Evolutionary conservation across 768 basidiomycete genomes (phyloP).

Genomic region (Lactarius sp.): DNA sequence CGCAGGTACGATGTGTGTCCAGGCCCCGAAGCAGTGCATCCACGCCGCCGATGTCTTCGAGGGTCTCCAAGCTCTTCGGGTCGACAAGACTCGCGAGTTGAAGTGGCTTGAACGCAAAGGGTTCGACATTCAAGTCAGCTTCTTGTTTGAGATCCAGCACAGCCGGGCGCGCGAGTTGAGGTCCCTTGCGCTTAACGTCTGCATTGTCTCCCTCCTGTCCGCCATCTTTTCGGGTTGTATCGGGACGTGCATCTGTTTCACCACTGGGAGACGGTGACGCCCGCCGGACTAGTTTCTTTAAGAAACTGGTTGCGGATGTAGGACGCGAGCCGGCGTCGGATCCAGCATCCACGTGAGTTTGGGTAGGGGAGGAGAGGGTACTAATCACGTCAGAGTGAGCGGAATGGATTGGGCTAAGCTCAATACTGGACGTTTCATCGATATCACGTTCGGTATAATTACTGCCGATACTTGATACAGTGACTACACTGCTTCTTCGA

Average conservation of each 20-base stretch:
- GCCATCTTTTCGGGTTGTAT: conserved; percentile 20
- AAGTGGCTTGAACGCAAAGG: conserved; percentile 75
- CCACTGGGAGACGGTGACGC: conserved; percentile 25
- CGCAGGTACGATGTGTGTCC: conserved; percentile 55
- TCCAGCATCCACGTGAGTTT: conserved; percentile 38
- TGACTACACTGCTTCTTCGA: conserved; percentile 56
- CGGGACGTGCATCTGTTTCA: background rate
- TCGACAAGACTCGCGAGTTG: conserved; percentile 83
- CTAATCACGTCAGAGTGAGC: conserved; percentile 35
- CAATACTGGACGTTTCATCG: conserved; percentile 19
- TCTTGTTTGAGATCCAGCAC: conserved; percentile 36
- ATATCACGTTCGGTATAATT: conserved; percentile 40
- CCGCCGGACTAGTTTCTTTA: background rate
- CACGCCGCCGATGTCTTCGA: conserved; percentile 71
- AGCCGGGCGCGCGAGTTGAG: conserved; percentile 27
- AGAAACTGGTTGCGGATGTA: conserved; percentile 35
- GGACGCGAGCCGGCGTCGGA: conserved; percentile 28
- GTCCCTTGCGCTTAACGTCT: conserved; percentile 14
- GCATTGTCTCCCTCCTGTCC: conserved; percentile 25
- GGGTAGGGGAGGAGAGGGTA: conserved; percentile 36
- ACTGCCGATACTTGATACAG: conserved; percentile 44
- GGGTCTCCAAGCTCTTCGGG: conserved; percentile 69
- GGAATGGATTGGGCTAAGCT: conserved; percentile 22
- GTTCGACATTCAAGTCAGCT: conserved; percentile 53
- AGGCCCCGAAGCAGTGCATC: conserved; percentile 63